Evolutionary conservation across 148 eudicot genomes (phyloP), one percentile per base, ranked within the genome.

Genomic region (Suaeda aralocaspica): DNA sequence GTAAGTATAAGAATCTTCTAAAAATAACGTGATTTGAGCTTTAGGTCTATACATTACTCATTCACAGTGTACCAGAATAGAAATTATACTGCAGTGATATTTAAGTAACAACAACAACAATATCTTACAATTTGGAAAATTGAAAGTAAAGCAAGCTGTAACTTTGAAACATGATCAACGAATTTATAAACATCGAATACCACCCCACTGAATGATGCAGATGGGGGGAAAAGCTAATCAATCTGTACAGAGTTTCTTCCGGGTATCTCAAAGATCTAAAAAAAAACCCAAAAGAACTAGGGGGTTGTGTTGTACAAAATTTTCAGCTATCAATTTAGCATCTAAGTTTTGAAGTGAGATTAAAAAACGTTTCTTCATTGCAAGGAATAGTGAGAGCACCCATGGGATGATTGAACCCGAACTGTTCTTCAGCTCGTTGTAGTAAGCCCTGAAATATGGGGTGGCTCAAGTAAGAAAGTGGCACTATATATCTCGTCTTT

Each of bases 401-500:
- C 77, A 73, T 66, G 42, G 77, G 49, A 66, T 73, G 77, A 58
- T 66, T 25, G 58, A 73, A 73, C 16, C 77, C 77, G 42, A 73
- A 73, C 66, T 73, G 71, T 66, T 73, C 58, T 45, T 73, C 71
- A 55, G 70, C 66, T 0, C 57, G 26, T 33, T 44, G 45, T 13
- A 73, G 58, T 66, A 73, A 57, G 65, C 45, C 31, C 66, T 66
- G 77, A 30, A 72, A 72, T 29, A 49, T 26, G 3, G 64, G 71
- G 71, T 65, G 70, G 30, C 66, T 72, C 68, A 71, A 57, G 75
- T 66, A 66, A 36, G 81, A 78, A 5, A 78, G 52, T 36, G 77
- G 81, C 46, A 78, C 74, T 16, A 78, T 74, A 57, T 68, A 73
- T 58, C 81, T 70, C 53, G 48, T 78, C 74, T 62, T 78, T 2